phyloP scores from a whole-genome alignment of 441 rosid species.

The Capsella rubella region DNA sequence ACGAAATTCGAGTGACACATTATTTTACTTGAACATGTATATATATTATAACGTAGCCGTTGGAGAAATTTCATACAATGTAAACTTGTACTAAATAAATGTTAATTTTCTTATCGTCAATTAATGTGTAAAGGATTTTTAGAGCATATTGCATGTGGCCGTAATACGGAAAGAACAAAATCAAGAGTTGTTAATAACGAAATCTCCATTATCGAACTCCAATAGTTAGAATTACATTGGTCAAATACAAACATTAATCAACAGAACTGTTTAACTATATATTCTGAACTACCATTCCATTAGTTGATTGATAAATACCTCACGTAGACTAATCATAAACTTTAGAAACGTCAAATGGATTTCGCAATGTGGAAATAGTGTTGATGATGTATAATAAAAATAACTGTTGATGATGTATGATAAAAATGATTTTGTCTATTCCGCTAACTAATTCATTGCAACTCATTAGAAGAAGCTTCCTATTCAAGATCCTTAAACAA shows the following conservation, averaged over 20 bases:
- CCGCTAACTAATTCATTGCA: background rate
- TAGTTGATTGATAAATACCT: too few species aligned
- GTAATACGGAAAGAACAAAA: background rate
- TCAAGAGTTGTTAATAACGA: background rate
- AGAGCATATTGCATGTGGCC: background rate
- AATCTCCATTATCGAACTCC: background rate
- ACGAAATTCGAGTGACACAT: background rate
- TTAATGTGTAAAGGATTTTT: background rate
- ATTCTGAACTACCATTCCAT: too few species aligned
- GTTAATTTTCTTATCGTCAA: background rate
- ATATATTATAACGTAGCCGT: background rate
- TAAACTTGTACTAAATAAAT: background rate
- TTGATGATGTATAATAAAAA: too few species aligned
- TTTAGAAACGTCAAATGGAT: background rate
- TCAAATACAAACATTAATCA: background rate
- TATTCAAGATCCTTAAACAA: conserved; percentile 33
- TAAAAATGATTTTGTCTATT: background rate
- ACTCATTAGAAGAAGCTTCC: conserved; percentile 26
- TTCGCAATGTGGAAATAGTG: background rate
- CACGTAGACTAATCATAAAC: background rate
- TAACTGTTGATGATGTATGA: too few species aligned
- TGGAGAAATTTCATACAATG: background rate
- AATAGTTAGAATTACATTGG: background rate
- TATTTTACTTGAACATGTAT: background rate
- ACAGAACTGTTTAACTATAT: background rate